Base-by-base conservation (phyloP, 345 rosid species). In the Populus ilicifolia region DNA sequence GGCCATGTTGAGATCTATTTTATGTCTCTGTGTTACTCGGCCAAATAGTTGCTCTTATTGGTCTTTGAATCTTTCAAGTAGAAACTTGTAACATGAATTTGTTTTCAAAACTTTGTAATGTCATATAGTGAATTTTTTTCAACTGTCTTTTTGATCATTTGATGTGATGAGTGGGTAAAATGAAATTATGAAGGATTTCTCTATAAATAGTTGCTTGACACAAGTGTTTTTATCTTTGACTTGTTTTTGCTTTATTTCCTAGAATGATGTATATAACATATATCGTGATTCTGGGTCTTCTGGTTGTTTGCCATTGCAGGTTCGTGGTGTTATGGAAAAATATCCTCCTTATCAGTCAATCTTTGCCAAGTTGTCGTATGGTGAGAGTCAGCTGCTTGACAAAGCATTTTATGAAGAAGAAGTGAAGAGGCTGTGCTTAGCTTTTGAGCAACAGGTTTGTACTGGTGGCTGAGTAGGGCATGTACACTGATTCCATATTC, bases 341-440 rank as follows among this genome's bases (percentile, higher is more conserved):
- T 92, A 93, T 71, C 99, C 99, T 44, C 97, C 99, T 0, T 96
- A 93, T 70, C 98, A 96, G 79, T 86, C 97, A 0, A 91, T 93
- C 50, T 96, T 96, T 80, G 86, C 97, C 5, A 96, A 87, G 83
- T 75, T 96, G 79, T 90, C 98, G 1, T 96, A 93, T 69, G 98
- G 99, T 68, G 99, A 92, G 88, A 96, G 98, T 78, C 99, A 94
- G 87, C 86, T 93, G 89, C 99, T 96, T 3, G 98, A 96, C 85
- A 93, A 94, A 79, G 99, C 98, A 80, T 96, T 96, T 78, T 96
- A 93, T 27, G 99, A 93, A 82, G 99, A 96, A 86, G 98, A 96
- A 86, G 98, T 96, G 72, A 91, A 93, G 87, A 92, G 99, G 90
- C 97, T 93, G 62, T 96, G 98, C 91, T 85, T 94, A 80, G 88